phyloP scores from a whole-genome alignment of 2,329 filamentous ascomycete genomes.

The Colletotrichum theobromicola region DNA sequence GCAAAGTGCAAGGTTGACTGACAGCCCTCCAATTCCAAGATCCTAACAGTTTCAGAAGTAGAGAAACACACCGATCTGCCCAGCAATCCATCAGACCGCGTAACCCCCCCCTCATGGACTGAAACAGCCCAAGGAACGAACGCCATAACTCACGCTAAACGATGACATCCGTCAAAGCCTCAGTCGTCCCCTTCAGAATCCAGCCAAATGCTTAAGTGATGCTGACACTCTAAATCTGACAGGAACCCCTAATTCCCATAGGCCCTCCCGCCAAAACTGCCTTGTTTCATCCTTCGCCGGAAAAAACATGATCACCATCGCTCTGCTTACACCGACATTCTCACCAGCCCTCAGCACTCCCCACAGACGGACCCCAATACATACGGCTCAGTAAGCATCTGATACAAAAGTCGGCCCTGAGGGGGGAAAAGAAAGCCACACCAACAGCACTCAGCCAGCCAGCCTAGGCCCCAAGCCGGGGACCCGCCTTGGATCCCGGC shows the following conservation, averaged over 20 bases:
- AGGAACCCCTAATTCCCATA: accelerated
- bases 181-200: not conserved
- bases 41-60: not conserved
- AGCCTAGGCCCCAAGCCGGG: not conserved
- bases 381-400: not conserved
- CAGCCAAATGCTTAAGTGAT: accelerated
- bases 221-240: not conserved
- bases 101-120: not conserved
- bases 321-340: not conserved
- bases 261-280: not conserved
- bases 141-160: not conserved
- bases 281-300: not conserved
- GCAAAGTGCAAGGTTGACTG: not conserved
- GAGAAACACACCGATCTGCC: not conserved
- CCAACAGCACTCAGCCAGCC: not conserved
- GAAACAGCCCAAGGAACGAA: not conserved
- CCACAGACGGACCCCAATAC: not conserved
- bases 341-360: not conserved
- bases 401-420: not conserved
- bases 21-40: not conserved
- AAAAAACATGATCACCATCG: not conserved
- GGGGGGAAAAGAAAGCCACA: too few species aligned
- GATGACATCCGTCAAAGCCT: accelerated
- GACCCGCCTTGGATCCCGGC: not conserved
- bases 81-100: not conserved